Evolutionary conservation across 148 eudicot genomes (phyloP), one percentile per base, ranked within the genome.

Genomic region (Camellia japonica): DNA sequence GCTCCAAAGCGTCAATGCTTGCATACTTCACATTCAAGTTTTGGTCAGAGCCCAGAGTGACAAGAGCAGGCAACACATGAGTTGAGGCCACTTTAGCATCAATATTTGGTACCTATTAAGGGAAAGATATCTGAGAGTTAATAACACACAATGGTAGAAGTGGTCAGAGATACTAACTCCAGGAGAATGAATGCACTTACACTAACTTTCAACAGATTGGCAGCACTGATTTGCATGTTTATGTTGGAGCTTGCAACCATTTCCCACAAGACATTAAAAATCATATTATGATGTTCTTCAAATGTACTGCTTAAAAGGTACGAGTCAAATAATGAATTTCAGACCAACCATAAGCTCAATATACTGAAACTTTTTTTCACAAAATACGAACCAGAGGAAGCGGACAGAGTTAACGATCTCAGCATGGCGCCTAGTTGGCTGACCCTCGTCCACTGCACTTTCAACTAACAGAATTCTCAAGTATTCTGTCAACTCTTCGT

Each of bases 1-100:
- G 98, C 88, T 74, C 99, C 99, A 92, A 95, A 95, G 97, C 97
- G 42, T 92, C 97, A 78, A 95, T 93, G 79, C 99, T 93, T 66
- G 95, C 97, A 86, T 93, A 92, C 81, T 93, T 91, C 2, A 95
- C 97, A 82, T 82, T 87, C 85, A 93, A 84, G 76, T 93, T 92
- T 84, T 89, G 99, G 85, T 95, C 99, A 80, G 99, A 90, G 75
- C 97, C 99, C 76, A 95, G 94, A 74, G 99, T 95, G 79, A 93
- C 90, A 86, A 95, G 94, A 86, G 99, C 99, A 46, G 99, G 99
- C 80, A 95, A 77, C 76, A 93, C 91, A 90, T 93, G 97, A 52
- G 93, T 88, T 54, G 99, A 89, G 80, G 91, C 95, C 78, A 85
- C 89, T 87, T 93, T 95, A 71, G 92, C 90, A 84, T 95, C 99